Conservation (phyloP, 1,284 basidiomycete species). For the Mycosarcoma mackinlayi region DNA sequence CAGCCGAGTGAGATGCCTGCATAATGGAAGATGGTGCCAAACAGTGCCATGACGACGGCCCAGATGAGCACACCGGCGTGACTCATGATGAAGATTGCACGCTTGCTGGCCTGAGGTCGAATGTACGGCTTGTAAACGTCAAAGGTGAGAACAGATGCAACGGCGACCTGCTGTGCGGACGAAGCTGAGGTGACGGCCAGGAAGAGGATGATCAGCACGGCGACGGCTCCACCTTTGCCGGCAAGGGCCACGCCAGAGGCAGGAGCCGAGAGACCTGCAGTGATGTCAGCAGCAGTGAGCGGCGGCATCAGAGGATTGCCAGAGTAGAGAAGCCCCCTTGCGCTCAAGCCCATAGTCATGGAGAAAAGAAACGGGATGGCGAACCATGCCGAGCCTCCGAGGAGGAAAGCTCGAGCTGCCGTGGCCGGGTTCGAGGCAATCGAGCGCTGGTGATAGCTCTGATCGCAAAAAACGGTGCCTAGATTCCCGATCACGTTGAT, state of each 20-base stretch:
- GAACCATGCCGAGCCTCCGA: conserved; percentile 83
- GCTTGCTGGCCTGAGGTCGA: conserved; percentile 74
- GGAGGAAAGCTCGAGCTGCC: conserved; percentile 87
- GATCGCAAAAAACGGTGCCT: conserved; percentile 76
- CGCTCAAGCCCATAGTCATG: conserved; percentile 74
- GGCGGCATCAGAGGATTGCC: conserved; percentile 54
- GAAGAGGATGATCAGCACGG: conserved; percentile 79
- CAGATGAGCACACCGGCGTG: conserved; percentile 76
- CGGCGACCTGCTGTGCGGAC: conserved; percentile 88
- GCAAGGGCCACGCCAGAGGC: conserved; percentile 77
- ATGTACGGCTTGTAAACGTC: conserved; percentile 77
- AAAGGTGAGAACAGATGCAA: conserved; percentile 73
- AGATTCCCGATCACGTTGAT: conserved; percentile 75
- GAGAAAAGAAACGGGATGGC: conserved; percentile 75
- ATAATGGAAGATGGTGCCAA: conserved; percentile 82
- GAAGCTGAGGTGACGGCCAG: conserved; percentile 79
- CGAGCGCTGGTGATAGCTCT: conserved; percentile 77
- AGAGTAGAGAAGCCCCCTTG: conserved; percentile 70
- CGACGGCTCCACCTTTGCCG: conserved; percentile 77
- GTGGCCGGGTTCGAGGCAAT: conserved; percentile 84
- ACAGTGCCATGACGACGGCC: conserved; percentile 81
- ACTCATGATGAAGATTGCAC: conserved; percentile 74
- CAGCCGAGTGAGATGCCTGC: conserved; percentile 79
- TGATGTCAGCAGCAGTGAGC: conserved; percentile 51
- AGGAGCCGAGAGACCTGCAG: conserved; percentile 63